Base-by-base conservation (phyloP, 192 early-diverging fungal species). In the Podila horticola region DNA sequence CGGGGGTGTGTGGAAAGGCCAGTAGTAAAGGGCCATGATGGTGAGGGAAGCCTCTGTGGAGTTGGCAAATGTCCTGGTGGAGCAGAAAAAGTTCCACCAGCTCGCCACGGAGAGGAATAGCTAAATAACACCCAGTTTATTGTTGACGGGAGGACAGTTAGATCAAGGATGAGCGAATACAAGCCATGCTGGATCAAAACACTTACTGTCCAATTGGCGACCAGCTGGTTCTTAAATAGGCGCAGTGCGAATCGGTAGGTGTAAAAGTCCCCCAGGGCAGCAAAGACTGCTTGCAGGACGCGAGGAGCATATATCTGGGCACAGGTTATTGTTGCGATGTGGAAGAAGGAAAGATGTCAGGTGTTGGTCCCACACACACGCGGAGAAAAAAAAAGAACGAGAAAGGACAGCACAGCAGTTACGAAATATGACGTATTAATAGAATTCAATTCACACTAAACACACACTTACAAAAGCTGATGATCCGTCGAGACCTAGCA, bases 11-110 rank as follows among this genome's bases (percentile, higher is more conserved):
- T 74, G 62, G 84, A 92, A 91, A 11, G 97, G 97, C 97, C 97
- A 99, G 82, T 90, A 92, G 63, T 89, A 94, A 29, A 98, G 86
- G 0, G 93, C 96, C 0, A 91, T 66, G 15, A 91, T 90, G 0
- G 95, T 92, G 13, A 96, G 66, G 0, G 88, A 79, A 0, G 93
- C 92, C 71, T 99, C 97, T 59, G 93, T 83, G 3, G 90, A 85
- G 84, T 94, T 88, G 12, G 89, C 88, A 19, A 90, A 59, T 41
- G 85, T 88, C 26, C 89, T 76, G 13, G 77, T 84, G 11, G 87
- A 83, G 67, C 84, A 87, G 58, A 86, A 84, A 67, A 88, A 86
- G 60, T 90, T 89, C 70, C 87, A 91, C 86, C 88, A 89, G 31
- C 89, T 91, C 20, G 67, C 64, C 11, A 92, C 60, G 6, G 89